Conservation (phyloP, 345 rosid genomes). For the Hevea brasiliensis region DNA sequence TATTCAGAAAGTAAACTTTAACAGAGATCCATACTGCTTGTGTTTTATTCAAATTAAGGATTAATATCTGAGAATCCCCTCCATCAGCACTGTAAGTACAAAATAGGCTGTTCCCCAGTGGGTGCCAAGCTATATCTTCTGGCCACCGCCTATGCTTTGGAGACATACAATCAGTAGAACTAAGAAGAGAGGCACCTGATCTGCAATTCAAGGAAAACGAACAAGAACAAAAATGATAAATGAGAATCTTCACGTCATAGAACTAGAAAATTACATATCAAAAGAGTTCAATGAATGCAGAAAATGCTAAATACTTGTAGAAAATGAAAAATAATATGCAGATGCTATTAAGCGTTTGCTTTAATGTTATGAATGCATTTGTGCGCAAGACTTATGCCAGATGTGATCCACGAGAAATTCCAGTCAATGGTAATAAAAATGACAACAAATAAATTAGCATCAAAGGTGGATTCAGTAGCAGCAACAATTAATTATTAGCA, state of each 20-base stretch:
- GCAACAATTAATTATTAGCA: too few species aligned
- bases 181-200: slow-evolving; percentile 71
- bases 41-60: slow-evolving; percentile 63
- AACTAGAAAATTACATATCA: neutral
- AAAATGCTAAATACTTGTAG: too few species aligned
- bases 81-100: slow-evolving; percentile 70
- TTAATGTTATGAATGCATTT: too few species aligned
- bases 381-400: too few species aligned
- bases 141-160: slow-evolving; percentile 82
- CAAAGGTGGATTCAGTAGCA: too few species aligned
- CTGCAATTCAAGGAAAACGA: slow-evolving; percentile 39
- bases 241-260: slow-evolving; percentile 1
- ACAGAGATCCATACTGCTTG: slow-evolving; percentile 54
- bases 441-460: too few species aligned
- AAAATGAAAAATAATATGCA: neutral
- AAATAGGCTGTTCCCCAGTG: slow-evolving; percentile 67
- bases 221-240: neutral
- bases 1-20: neutral
- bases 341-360: too few species aligned
- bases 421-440: too few species aligned
- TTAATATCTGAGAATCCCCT: slow-evolving; percentile 81
- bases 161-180: slow-evolving; percentile 62
- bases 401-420: too few species aligned
- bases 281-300: neutral
- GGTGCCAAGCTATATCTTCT: slow-evolving; percentile 96